Evolutionary conservation across 257 asterid genomes (phyloP), one percentile per base, ranked within the genome.

Genomic region (Solanum chilense): DNA sequence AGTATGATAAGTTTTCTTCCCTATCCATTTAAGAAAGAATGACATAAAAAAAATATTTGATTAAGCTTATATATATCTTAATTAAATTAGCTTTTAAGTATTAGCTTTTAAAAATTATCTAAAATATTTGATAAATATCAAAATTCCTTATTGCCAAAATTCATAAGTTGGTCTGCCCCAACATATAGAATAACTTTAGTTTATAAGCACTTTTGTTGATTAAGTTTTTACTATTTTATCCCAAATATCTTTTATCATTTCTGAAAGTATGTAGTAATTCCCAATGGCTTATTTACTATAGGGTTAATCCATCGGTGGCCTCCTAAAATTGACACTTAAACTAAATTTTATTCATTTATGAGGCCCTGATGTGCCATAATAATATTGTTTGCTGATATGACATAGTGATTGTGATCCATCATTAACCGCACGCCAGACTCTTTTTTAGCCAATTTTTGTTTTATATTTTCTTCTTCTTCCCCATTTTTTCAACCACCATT

Each of bases 241-340:
- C 23, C 41, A 2, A 31, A 31, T 14, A 31, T 33, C 9, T 33
- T 7, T 70, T 70, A 8, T 69, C 37, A 29, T 70, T 31, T 16
- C 6, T 10, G n/a, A 70, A 16, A 31, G 33, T 31, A 8, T 31
- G 4, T 15, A 29, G 1, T 8, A 15, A 70, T 14, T 70, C 44
- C 44, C 33, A 15, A 70, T 70, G 16, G 20, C 35, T 33, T 33
- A 33, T 33, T 33, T 33, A 33, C 0, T 4, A 33, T 33, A 33
- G 5, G 1, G 35, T 33, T 1, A 33, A 33, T 0, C 35, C 35
- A 33, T 33, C 1, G 6, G 5, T 33, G 5, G 0, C 5, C 35
- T 0, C 0, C 35, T 33, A 0, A 33, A 33, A 4, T 33, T 33
- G 5, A 33, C 35, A 33, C 29, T 27, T 27, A 27, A 27, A 27